Percentiles rank a stretch among this genome's conserved stretches.
These are phyloP conservation scores for Acidiella bohemica DNA, from an alignment of 495 filamentous ascomycete genomes.

Conservation along the genomic window DNA sequence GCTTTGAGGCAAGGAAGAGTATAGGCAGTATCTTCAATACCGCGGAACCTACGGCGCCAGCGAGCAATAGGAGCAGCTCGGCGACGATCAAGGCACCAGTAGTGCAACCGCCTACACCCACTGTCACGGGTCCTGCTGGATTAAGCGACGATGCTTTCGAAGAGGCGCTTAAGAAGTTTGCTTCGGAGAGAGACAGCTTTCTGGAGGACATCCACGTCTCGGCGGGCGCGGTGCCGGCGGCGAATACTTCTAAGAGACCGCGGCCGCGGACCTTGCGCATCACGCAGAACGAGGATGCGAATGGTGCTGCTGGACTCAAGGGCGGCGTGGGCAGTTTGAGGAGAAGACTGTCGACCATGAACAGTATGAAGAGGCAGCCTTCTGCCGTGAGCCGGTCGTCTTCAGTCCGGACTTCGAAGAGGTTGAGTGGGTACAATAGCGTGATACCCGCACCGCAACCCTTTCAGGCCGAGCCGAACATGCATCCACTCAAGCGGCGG, in stretches of 20 bases:
- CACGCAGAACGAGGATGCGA: slow-evolving; percentile 53
- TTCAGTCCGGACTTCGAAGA: slow-evolving; percentile 75
- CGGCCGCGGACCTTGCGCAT: slow-evolving; percentile 70
- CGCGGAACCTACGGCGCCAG: slow-evolving; percentile 30
- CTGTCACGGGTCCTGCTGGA: slow-evolving; percentile 17
- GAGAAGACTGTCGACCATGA: slow-evolving; percentile 87
- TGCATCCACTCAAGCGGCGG: slow-evolving; percentile 85
- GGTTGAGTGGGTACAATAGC: slow-evolving; percentile 94
- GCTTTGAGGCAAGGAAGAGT: slow-evolving; percentile 49
- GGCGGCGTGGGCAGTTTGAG: slow-evolving; percentile 61
- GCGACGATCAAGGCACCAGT: slow-evolving; percentile 66
- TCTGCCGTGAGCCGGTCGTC: slow-evolving; percentile 64
- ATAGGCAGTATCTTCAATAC: slow-evolving; percentile 47
- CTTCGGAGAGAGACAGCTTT: slow-evolving; percentile 84
- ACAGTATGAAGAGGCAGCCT: slow-evolving; percentile 72
- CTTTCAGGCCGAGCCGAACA: slow-evolving; percentile 73
- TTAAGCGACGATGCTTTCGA: slow-evolving; percentile 74
- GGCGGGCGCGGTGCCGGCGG: slow-evolving; percentile 50
- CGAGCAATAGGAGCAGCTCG: slow-evolving; percentile 82
- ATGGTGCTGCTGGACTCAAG: slow-evolving; percentile 37
- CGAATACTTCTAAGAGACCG: slow-evolving; percentile 37
- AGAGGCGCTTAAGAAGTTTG: slow-evolving; percentile 80
- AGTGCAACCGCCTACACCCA: slow-evolving; percentile 21
- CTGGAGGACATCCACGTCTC: slow-evolving; percentile 82
- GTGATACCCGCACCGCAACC: slow-evolving; percentile 91